Evolutionary conservation across 305 asterid genomes (phyloP).

Genomic region (Fraxinus sp.): DNA sequence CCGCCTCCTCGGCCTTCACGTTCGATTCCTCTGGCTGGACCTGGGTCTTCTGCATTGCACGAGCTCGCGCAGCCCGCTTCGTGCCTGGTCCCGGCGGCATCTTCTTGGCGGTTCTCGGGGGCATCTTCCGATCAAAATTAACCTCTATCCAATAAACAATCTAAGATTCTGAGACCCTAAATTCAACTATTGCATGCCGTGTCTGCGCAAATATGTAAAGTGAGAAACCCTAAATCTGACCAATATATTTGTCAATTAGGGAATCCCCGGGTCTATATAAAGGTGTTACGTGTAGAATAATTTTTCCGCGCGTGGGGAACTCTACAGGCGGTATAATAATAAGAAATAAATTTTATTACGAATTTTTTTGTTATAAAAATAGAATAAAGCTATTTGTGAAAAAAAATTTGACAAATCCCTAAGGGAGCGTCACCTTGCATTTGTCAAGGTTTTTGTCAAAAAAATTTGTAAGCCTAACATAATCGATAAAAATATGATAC

Average conservation of each 20-base stretch:
- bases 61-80: constrained; percentile 35
- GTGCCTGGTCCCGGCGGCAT: constrained; percentile 42
- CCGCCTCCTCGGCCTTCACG: constrained; percentile 29
- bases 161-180: background rate
- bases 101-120: constrained; percentile 44
- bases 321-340: background rate
- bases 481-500: too few species aligned
- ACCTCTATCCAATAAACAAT: background rate
- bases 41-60: constrained; percentile 29
- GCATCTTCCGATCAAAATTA: constrained; percentile 28
- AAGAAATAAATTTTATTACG: background rate
- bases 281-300: background rate
- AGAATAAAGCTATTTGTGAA: too few species aligned
- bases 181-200: background rate
- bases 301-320: background rate
- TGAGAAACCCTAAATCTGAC: background rate
- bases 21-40: constrained; percentile 6
- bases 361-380: too few species aligned
- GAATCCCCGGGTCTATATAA: background rate
- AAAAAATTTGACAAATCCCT: too few species aligned
- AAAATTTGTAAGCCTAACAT: too few species aligned
- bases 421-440: too few species aligned
- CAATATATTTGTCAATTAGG: background rate
- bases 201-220: background rate
- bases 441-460: too few species aligned